phyloP scores from a whole-genome alignment of 2,329 filamentous ascomycete genomes.

The Sporothrix brasiliensis region DNA sequence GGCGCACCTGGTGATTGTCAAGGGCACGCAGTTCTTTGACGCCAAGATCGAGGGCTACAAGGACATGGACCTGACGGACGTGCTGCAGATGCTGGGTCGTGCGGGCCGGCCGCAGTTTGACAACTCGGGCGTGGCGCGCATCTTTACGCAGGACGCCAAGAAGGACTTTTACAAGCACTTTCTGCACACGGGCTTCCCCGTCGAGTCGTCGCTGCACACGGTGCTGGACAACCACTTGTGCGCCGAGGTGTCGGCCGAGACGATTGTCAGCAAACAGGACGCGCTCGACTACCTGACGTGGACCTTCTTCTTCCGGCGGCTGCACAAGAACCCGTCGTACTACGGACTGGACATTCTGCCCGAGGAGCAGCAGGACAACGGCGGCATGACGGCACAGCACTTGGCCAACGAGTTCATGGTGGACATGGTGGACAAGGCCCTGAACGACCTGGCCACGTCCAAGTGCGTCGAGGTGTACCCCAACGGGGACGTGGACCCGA shows the following conservation, averaged over 20 bases:
- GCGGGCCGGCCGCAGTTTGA: constrained; percentile 97
- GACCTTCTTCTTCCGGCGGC: constrained; percentile 97
- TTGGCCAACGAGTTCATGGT: constrained; percentile 95
- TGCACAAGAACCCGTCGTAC: constrained; percentile 98
- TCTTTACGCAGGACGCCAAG: constrained; percentile 96
- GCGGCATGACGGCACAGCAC: constrained; percentile 71
- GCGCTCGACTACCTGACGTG: constrained; percentile 96
- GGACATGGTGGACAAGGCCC: constrained; percentile 82
- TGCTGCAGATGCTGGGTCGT: constrained; percentile 95
- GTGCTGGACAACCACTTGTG: constrained; percentile 96
- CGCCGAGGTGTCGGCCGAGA: constrained; percentile 91
- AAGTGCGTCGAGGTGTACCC: constrained; percentile 80
- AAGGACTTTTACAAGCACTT: constrained; percentile 99
- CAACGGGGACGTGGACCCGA: constrained; percentile 87
- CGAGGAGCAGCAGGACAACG: constrained; percentile 59
- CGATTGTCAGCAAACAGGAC: constrained; percentile 92
- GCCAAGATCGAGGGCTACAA: constrained; percentile 97
- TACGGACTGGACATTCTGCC: constrained; percentile 93
- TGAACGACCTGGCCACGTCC: constrained; percentile 79
- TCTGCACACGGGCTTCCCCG: constrained; percentile 94
- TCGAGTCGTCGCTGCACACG: constrained; percentile 94
- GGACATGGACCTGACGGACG: constrained; percentile 98
- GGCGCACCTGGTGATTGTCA: constrained; percentile 94
- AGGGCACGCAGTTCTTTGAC: constrained; percentile 97
- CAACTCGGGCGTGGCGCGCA: constrained; percentile 90